These are phyloP conservation scores for Cenchrus purpureus DNA, from an alignment of 176 grass and related monocot species.

Conservation along the genomic window DNA sequence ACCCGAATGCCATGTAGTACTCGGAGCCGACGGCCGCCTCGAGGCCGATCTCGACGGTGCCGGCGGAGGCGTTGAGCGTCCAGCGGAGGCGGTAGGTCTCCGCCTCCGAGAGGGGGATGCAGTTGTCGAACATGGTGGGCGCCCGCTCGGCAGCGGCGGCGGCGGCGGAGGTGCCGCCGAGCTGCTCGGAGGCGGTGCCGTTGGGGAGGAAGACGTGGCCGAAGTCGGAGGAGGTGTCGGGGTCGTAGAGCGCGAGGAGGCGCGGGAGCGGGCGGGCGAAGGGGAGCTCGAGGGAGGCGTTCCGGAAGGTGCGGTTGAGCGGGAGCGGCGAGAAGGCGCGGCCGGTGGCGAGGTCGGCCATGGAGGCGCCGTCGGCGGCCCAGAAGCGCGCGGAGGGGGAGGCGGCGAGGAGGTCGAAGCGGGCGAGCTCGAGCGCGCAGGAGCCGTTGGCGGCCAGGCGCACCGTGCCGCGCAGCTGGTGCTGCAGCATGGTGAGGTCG, in stretches of 20 bases:
- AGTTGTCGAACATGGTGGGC: constrained; percentile 95
- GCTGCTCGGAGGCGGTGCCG: not conserved
- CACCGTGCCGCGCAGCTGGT: constrained; percentile 89
- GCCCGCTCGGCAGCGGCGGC: not conserved
- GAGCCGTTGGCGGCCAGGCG: constrained; percentile 49
- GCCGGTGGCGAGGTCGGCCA: constrained; percentile 64
- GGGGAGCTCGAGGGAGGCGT: constrained; percentile 52
- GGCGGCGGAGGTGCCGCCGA: not conserved
- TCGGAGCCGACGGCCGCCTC: constrained; percentile 78
- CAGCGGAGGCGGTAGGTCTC: constrained; percentile 80
- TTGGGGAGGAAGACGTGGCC: constrained; percentile 71
- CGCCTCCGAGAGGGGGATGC: constrained; percentile 60
- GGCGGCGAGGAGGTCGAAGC: constrained; percentile 92
- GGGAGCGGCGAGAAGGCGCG: constrained; percentile 54
- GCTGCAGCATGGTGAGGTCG: constrained; percentile 91
- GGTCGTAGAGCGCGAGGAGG: constrained; percentile 86
- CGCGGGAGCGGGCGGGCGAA: constrained; percentile 61
- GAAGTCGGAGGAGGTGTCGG: constrained; percentile 84
- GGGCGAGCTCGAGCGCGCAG: constrained; percentile 72
- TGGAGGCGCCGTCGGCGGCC: constrained; percentile 53
- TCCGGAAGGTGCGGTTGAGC: constrained; percentile 73
- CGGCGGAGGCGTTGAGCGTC: constrained; percentile 69
- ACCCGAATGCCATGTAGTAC: constrained; percentile 99
- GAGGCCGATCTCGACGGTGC: constrained; percentile 80
- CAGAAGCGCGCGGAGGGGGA: constrained; percentile 82